Evolutionary conservation across 139 green algal genomes (phyloP).

Genomic region (Yamagishiella unicocca): DNA sequence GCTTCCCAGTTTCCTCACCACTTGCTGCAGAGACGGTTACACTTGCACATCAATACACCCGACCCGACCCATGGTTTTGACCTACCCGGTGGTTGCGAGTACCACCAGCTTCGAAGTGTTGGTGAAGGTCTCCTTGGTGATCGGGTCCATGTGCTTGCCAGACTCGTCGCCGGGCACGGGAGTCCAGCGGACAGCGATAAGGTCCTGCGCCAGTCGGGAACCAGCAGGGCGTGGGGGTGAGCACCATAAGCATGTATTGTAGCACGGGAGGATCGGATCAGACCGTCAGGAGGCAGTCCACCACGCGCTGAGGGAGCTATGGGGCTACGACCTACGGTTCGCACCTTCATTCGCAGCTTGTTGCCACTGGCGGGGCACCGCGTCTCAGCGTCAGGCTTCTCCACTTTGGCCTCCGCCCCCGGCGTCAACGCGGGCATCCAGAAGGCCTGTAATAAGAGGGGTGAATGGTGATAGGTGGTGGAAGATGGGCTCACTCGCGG

Average conservation of each 20-base stretch:
- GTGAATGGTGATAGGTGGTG: neutral
- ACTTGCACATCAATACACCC: too few relatives aligned
- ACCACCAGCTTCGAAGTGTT: conserved; percentile 86
- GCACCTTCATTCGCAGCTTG: conserved; percentile 86
- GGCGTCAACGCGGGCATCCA: conserved; percentile 82
- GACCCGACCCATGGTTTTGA: too few relatives aligned
- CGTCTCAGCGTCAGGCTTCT: conserved; percentile 82
- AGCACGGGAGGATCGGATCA: too few relatives aligned
- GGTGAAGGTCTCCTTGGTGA: conserved; percentile 89
- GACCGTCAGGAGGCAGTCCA: too few relatives aligned
- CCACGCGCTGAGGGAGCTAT: too few relatives aligned
- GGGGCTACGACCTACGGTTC: too few relatives aligned
- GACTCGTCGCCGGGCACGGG: conserved; percentile 65
- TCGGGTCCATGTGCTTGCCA: conserved; percentile 86
- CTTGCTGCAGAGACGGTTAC: neutral
- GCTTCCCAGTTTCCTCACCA: neutral
- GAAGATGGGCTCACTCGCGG: too few relatives aligned
- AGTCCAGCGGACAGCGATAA: conserved; percentile 52
- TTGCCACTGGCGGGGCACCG: conserved; percentile 86
- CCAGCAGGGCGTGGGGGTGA: too few relatives aligned
- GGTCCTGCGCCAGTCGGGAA: conserved; percentile 15
- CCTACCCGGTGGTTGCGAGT: conserved; percentile 80
- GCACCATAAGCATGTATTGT: too few relatives aligned
- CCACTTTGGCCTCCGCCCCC: conserved; percentile 62
- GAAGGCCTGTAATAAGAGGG: conserved; percentile 76